Percentiles rank a stretch among this genome's conserved stretches.
Evolutionary conservation across 2,329 filamentous ascomycete species (phyloP).

Genomic region (Trichophyton equinum): DNA sequence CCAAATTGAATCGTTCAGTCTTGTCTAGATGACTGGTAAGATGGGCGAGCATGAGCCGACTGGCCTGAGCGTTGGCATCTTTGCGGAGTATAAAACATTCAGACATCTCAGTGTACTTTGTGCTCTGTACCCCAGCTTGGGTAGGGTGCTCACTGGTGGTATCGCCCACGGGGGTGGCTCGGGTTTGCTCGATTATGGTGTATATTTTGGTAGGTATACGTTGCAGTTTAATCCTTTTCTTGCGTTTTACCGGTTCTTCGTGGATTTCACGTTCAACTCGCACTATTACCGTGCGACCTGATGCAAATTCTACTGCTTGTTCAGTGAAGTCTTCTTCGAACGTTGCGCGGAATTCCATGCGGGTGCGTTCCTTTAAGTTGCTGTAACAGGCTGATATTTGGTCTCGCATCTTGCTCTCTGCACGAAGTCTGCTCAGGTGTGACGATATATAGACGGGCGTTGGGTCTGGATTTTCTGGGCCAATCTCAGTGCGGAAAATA

Average conservation of each 20-base stretch:
- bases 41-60: too few species aligned
- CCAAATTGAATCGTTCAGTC: too few species aligned
- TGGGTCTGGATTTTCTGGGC: not conserved
- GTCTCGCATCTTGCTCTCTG: constrained; percentile 5
- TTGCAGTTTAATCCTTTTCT: constrained; percentile 6
- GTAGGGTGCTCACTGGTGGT: too few species aligned
- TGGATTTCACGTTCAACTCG: constrained; percentile 7
- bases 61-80: too few species aligned
- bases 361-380: constrained; percentile 5
- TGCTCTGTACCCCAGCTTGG: too few species aligned
- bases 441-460: not conserved
- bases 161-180: not conserved
- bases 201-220: constrained; percentile 10
- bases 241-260: not conserved
- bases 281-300: constrained; percentile 6
- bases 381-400: constrained; percentile 5
- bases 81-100: too few species aligned
- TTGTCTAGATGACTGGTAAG: too few species aligned
- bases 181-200: constrained; percentile 6
- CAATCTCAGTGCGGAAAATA: constrained; percentile 5
- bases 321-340: constrained; percentile 6
- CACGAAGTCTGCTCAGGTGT: constrained; percentile 5
- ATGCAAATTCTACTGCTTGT: constrained; percentile 8
- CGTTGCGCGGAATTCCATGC: constrained; percentile 6
- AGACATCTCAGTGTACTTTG: too few species aligned